These are phyloP conservation scores for Cryptococcus maquisensis DNA, from an alignment of 1,284 basidiomycete species.

Conservation along the genomic window DNA sequence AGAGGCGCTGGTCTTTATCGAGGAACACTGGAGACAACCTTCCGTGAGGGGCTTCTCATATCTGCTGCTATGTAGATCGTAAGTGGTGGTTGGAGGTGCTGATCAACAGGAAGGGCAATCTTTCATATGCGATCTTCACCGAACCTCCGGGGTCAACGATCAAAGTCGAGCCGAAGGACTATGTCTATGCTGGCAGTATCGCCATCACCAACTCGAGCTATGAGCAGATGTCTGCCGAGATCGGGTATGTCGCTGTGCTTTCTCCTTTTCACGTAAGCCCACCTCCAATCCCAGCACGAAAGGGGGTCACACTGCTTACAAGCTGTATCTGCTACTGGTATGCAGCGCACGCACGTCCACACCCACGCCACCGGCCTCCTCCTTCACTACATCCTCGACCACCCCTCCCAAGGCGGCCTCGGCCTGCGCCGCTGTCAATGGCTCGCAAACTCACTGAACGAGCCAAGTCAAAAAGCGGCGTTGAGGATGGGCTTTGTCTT, in stretches of 20 bases:
- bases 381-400: conserved; percentile 39
- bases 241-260: conserved; percentile 37
- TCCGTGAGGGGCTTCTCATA: conserved; percentile 16
- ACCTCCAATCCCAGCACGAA: too few species aligned
- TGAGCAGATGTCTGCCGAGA: conserved; percentile 30
- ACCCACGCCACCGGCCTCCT: conserved; percentile 38
- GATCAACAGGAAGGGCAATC: conserved; percentile 7
- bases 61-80: too few species aligned
- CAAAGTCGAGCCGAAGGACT: conserved; percentile 23
- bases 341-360: conserved; percentile 30
- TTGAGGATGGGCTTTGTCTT: conserved; percentile 31
- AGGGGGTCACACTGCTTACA: too few species aligned
- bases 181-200: conserved; percentile 35
- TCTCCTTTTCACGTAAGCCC: conserved; percentile 33
- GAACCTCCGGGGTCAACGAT: conserved; percentile 19
- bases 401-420: conserved; percentile 30
- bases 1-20: conserved; percentile 29
- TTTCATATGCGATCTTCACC: conserved; percentile 35
- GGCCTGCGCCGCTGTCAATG: conserved; percentile 41
- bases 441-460: conserved; percentile 37
- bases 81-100: too few species aligned
- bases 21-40: conserved; percentile 19
- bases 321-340: neutral
- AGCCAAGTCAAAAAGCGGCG: conserved; percentile 23
- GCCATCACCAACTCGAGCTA: conserved; percentile 26